Percentiles rank a stretch among this genome's conserved stretches.
phyloP scores from a whole-genome alignment of 2,329 filamentous ascomycete species.

The Diaporthe caulivora region DNA sequence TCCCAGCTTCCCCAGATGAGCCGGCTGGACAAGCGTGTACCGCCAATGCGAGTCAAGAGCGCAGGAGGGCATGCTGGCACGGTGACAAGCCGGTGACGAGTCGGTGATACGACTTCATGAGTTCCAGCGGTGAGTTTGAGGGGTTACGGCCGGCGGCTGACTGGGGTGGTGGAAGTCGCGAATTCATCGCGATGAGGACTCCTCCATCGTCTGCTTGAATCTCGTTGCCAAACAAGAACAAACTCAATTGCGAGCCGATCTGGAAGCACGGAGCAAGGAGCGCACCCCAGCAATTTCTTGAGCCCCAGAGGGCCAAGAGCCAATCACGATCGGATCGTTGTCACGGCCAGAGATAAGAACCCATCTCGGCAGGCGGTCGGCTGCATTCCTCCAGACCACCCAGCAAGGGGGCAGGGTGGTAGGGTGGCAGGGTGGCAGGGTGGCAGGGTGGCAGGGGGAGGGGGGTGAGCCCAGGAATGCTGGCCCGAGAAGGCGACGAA shows the following conservation, averaged over 20 bases:
- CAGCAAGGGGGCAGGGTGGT: not conserved
- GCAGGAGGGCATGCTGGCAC: not conserved
- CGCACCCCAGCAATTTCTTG: conserved; percentile 12
- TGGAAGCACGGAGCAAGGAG: conserved; percentile 22
- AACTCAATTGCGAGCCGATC: conserved; percentile 33
- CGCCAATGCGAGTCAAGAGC: conserved; percentile 24
- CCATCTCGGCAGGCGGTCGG: conserved; percentile 26
- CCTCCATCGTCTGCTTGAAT: conserved; percentile 9
- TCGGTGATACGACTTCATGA: not conserved
- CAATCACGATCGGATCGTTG: conserved; percentile 21
- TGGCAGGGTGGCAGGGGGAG: too few relatives aligned
- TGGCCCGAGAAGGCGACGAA: conserved; percentile 8
- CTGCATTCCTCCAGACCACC: conserved; percentile 22
- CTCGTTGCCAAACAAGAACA: conserved; percentile 16
- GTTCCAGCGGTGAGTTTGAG: conserved; percentile 24
- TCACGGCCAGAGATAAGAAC: conserved; percentile 29
- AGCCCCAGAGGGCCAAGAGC: not conserved
- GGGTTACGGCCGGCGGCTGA: not conserved
- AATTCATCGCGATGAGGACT: conserved; percentile 3
- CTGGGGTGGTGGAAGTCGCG: not conserved
- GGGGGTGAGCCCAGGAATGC: not conserved
- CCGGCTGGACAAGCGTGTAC: not conserved
- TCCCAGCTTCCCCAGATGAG: conserved; percentile 24
- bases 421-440: too few relatives aligned
- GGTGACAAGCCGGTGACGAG: conserved; percentile 15